Conservation (phyloP, 768 basidiomycete genomes). For the Xerocomellus chrysenteron region DNA sequence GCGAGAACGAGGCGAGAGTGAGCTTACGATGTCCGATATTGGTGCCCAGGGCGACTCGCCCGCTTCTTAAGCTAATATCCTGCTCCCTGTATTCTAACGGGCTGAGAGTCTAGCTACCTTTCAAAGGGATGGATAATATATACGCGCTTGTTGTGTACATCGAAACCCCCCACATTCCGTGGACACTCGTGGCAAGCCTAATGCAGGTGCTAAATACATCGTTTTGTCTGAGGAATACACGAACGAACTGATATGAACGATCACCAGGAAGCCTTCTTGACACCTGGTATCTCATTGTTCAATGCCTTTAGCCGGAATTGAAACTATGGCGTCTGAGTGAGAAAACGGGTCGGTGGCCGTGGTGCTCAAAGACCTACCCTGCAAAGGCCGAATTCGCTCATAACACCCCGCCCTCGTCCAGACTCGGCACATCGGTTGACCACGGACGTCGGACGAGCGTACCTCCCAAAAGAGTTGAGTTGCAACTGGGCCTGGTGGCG, state of each 20-base stretch:
- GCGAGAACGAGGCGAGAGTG: slow-evolving; percentile 73
- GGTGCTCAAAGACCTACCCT: slow-evolving; percentile 47
- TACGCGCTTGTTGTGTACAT: neutral
- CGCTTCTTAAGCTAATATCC: slow-evolving; percentile 12
- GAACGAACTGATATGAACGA: neutral
- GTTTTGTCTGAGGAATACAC: neutral
- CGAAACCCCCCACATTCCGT: neutral
- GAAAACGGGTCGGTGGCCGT: neutral
- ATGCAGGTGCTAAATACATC: neutral
- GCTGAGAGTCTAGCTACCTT: neutral
- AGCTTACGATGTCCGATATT: slow-evolving; percentile 60
- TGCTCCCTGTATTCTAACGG: slow-evolving; percentile 9
- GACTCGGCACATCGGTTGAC: slow-evolving; percentile 88
- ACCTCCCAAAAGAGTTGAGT: slow-evolving; percentile 80
- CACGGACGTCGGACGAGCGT: slow-evolving; percentile 82
- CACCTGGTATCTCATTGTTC: slow-evolving; percentile 79
- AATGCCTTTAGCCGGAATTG: slow-evolving; percentile 89
- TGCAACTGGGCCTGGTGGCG: slow-evolving; percentile 95
- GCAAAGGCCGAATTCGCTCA: slow-evolving; percentile 85
- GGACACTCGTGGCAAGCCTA: neutral
- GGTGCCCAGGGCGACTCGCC: slow-evolving; percentile 36
- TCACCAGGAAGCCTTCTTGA: slow-evolving; percentile 92
- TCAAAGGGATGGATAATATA: slow-evolving; percentile 10
- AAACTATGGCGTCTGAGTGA: slow-evolving; percentile 48
- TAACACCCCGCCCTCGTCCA: slow-evolving; percentile 83